Percentiles rank a stretch among this genome's conserved stretches.
These are phyloP conservation scores for Chrysosporium queenslandicum DNA, from an alignment of 2,329 filamentous ascomycete genomes.

Conservation along the genomic window DNA sequence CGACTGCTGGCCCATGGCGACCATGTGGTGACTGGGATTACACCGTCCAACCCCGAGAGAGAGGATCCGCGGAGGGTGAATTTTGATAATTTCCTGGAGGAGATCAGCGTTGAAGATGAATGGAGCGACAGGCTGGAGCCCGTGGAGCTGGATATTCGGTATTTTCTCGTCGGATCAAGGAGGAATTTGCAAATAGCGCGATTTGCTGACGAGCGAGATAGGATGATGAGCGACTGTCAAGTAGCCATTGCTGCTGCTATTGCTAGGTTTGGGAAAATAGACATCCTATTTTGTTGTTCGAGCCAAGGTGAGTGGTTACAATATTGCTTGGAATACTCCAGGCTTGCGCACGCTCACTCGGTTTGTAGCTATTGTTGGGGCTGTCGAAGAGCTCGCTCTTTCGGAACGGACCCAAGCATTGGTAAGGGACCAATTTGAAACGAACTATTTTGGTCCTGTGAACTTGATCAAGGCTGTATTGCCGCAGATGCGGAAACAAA, in stretches of 20 bases:
- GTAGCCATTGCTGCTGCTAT: conserved; percentile 81
- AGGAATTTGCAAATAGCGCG: background rate
- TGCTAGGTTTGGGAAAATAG: conserved; percentile 71
- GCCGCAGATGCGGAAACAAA: conserved; percentile 66
- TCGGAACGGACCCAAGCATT: conserved; percentile 63
- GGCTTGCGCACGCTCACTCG: background rate
- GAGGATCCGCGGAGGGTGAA: conserved; percentile 65
- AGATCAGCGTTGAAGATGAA: conserved; percentile 44
- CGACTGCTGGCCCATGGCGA: conserved; percentile 84
- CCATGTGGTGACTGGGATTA: conserved; percentile 74
- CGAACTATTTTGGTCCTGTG: conserved; percentile 88
- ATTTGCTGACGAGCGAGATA: conserved; percentile 19
- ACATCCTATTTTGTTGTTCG: conserved; percentile 82
- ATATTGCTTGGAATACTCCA: background rate
- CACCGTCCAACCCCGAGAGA: conserved; percentile 63
- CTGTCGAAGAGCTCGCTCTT: conserved; percentile 79
- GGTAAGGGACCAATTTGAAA: conserved; percentile 84
- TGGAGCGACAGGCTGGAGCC: conserved; percentile 69
- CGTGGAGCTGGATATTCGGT: conserved; percentile 50
- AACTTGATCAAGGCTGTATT: conserved; percentile 89
- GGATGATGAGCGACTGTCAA: conserved; percentile 61
- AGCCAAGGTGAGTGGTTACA: conserved; percentile 55
- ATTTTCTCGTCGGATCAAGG: conserved; percentile 2
- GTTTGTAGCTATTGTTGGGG: conserved; percentile 64
- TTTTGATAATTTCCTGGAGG: conserved; percentile 67